Evolutionary conservation across 345 rosid genomes (phyloP).

Genomic region (Linum lewisii): DNA sequence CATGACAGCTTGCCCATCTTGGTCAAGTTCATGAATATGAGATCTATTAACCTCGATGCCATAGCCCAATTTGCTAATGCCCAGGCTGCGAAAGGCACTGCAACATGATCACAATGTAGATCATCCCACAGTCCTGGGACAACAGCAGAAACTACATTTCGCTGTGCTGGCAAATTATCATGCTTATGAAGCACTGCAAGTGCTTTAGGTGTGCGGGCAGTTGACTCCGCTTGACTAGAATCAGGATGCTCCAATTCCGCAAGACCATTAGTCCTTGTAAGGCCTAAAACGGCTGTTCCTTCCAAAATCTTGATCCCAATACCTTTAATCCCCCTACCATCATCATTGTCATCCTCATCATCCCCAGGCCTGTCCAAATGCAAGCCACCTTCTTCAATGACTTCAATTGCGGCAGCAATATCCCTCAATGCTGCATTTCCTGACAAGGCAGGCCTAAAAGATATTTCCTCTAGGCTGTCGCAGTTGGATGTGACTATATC

Average conservation of each 20-base stretch:
- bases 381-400: conserved; percentile 87
- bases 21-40: conserved; percentile 84
- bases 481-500: conserved; percentile 89
- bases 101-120: conserved; percentile 95
- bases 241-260: conserved; percentile 37
- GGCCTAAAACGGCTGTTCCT: conserved; percentile 83
- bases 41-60: conserved; percentile 73
- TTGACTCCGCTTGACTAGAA: conserved; percentile 20
- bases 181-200: conserved; percentile 46
- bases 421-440: conserved; percentile 79
- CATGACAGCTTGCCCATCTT: conserved; percentile 82
- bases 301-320: conserved; percentile 88
- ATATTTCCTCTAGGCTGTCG: conserved; percentile 43
- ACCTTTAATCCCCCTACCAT: conserved; percentile 68
- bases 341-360: conserved; percentile 59
- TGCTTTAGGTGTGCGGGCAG: conserved; percentile 30
- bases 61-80: conserved; percentile 97
- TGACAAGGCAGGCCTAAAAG: conserved; percentile 51
- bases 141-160: conserved; percentile 60
- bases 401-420: conserved; percentile 82
- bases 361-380: conserved; percentile 50
- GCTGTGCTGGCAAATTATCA: conserved; percentile 37
- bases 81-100: conserved; percentile 99
- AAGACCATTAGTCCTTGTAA: conserved; percentile 52
- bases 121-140: conserved; percentile 99